Conservation (phyloP, 2,329 filamentous ascomycete species). For the Simplicillium aogashimaense region DNA sequence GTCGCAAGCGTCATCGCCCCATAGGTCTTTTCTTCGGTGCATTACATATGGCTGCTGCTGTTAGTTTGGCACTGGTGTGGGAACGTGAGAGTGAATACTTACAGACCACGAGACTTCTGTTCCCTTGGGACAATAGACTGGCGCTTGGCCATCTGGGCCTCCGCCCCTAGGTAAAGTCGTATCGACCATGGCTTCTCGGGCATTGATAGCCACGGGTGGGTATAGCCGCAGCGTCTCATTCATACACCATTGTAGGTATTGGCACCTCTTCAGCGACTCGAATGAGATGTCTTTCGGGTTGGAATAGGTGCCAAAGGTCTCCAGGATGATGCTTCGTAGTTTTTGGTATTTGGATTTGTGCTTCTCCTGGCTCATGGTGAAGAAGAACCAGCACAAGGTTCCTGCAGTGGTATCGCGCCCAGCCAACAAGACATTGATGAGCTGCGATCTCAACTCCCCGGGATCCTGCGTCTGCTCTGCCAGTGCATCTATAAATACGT, state of each 20-base stretch:
- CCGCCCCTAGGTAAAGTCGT: slow-evolving; percentile 42
- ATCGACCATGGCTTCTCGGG: slow-evolving; percentile 24
- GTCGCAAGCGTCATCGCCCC: not conserved
- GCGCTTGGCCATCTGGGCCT: slow-evolving; percentile 33
- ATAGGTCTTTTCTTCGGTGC: not conserved
- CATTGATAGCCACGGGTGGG: slow-evolving; percentile 21
- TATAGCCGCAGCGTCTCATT: slow-evolving; percentile 14
- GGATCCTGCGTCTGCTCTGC: slow-evolving; percentile 6
- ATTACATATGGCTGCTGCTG: not conserved
- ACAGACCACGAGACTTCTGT: slow-evolving; percentile 20
- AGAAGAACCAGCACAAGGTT: slow-evolving; percentile 12
- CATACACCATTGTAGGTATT: slow-evolving; percentile 10
- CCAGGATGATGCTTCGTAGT: slow-evolving; percentile 1
- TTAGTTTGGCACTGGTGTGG: not conserved
- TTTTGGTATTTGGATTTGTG: slow-evolving; percentile 1
- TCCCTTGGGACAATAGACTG: slow-evolving; percentile 39
- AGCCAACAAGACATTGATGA: slow-evolving; percentile 10
- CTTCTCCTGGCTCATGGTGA: slow-evolving; percentile 7
- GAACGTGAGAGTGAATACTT: not conserved
- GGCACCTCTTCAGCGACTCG: not conserved
- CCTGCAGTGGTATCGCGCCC: slow-evolving; percentile 15
- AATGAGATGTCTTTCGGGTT: slow-evolving; percentile 1
- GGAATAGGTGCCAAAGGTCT: slow-evolving; percentile 1
- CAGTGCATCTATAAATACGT: slow-evolving; percentile 11
- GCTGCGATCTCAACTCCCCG: slow-evolving; percentile 7